These are phyloP conservation scores for Boletus pseudopeckii DNA, from an alignment of 768 basidiomycete species.

Conservation along the genomic window DNA sequence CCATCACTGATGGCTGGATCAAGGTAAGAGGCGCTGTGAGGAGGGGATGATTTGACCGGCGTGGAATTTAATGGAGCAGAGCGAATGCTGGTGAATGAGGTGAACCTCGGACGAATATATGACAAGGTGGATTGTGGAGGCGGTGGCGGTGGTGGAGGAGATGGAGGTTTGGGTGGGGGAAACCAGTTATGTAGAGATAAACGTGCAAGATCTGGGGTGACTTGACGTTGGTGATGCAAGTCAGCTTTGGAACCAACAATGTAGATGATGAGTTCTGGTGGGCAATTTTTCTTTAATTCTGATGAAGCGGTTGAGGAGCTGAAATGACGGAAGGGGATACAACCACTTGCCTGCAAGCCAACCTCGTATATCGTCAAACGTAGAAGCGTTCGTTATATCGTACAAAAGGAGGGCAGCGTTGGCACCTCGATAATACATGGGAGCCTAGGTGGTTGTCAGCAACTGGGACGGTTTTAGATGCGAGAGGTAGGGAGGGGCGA, in stretches of 20 bases:
- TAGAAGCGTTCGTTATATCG: constrained; percentile 87
- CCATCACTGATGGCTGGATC: constrained; percentile 57
- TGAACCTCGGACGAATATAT: constrained; percentile 35
- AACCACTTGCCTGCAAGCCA: constrained; percentile 76
- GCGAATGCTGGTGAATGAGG: constrained; percentile 48
- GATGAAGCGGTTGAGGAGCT: constrained; percentile 9
- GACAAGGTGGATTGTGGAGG: constrained; percentile 39
- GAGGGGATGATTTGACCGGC: constrained; percentile 43
- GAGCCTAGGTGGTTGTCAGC: constrained; percentile 53
- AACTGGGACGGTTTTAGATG: constrained; percentile 14
- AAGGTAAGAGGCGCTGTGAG: constrained; percentile 59
- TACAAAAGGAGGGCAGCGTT: constrained; percentile 93
- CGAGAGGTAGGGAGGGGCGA: neutral
- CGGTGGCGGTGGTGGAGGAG: constrained; percentile 62
- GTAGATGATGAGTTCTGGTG: constrained; percentile 86
- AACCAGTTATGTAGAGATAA: constrained; percentile 85
- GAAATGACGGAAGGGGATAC: neutral
- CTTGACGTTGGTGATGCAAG: constrained; percentile 65
- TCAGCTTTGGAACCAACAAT: constrained; percentile 94
- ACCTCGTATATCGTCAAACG: constrained; percentile 86
- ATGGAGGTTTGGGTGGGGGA: constrained; percentile 69
- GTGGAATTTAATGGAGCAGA: constrained; percentile 55
- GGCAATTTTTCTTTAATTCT: constrained; percentile 90
- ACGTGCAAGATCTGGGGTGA: constrained; percentile 80
- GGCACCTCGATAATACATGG: constrained; percentile 96